Evolutionary conservation across 345 rosid species (phyloP), one percentile per base, ranked within the genome.

Genomic region (Eucalyptus shirleyi): DNA sequence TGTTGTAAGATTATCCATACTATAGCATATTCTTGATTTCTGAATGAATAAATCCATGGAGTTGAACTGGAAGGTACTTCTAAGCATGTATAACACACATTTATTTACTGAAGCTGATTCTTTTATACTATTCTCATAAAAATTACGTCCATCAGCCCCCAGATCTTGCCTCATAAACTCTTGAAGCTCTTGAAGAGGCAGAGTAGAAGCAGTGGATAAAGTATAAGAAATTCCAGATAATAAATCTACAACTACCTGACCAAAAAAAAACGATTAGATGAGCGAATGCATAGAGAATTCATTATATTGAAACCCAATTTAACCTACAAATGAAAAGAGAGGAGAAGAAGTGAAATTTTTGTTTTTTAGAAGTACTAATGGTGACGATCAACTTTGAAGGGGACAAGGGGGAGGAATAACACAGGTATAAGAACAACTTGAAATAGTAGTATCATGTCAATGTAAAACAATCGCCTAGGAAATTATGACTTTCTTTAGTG

Each of bases 21-120:
- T 89, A 44, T 92, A 90, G 47, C 89, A 89, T 86, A 50, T 92
- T 90, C 91, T 93, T 89, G 95, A 94, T 89, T 93, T 91, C 86
- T 92, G 95, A 91, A 95, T 94, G 92, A 96, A 87, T 87, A 96
- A 87, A 92, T 96, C 97, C 90, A 96, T 77, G 59, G 94, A 92
- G 89, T 91, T 92, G 87, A 96, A 91, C 85, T 92, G 92, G 91
- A 97, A 93, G 91, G 92, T 91, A 60, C 93, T 94, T 86, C 91
- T 94, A 89, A 93, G 88, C 62, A 91, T 90, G 86, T 92, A 88
- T 86, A 91, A 77, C 86, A 92, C 91, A 92, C 89, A 90, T 47
- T 69, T 88, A 86, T 88, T 88, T 86, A 92, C 89, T 65, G 92
- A 89, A 56, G 91, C 34, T 87, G 90, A 86, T 89, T 91, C 94